Conservation (phyloP, 2,329 filamentous ascomycete genomes). For the Aspergillus sp. region DNA sequence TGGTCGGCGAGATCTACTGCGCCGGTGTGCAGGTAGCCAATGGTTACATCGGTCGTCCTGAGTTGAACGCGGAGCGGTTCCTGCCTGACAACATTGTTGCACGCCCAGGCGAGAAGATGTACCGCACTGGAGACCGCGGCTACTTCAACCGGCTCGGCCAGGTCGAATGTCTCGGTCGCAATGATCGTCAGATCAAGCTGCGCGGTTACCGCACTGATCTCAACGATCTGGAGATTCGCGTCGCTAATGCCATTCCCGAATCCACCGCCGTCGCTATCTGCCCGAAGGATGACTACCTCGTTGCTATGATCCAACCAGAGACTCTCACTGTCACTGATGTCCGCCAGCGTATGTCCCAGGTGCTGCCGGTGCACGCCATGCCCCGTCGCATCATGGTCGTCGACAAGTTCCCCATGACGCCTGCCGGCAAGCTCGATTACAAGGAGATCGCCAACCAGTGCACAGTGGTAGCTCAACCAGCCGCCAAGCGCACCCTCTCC, state of each 20-base stretch:
- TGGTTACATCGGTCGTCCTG: constrained; percentile 43
- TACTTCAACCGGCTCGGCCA: constrained; percentile 39
- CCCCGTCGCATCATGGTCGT: constrained; percentile 11
- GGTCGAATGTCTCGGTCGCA: constrained; percentile 44
- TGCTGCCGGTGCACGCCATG: constrained; percentile 9
- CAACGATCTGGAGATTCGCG: constrained; percentile 31
- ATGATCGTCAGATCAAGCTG: constrained; percentile 47
- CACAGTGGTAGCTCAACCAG: neutral
- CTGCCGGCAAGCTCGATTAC: constrained; percentile 12
- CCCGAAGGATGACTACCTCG: neutral
- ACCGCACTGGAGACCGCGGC: constrained; percentile 45
- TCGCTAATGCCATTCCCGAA: neutral
- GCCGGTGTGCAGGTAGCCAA: constrained; percentile 47
- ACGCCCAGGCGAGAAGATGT: constrained; percentile 34
- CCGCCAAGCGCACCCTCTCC: neutral
- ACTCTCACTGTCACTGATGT: neutral
- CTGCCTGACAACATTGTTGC: constrained; percentile 31
- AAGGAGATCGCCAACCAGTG: neutral
- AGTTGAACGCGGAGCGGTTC: constrained; percentile 28
- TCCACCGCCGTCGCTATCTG: constrained; percentile 3
- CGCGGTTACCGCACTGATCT: constrained; percentile 45
- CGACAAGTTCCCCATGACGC: constrained; percentile 9
- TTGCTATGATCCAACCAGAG: constrained; percentile 5
- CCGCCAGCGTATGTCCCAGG: neutral
- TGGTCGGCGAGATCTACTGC: constrained; percentile 46